Evolutionary conservation across 805 yeast genomes (phyloP).

Genomic region (Wickerhamiella allomyrinae): DNA sequence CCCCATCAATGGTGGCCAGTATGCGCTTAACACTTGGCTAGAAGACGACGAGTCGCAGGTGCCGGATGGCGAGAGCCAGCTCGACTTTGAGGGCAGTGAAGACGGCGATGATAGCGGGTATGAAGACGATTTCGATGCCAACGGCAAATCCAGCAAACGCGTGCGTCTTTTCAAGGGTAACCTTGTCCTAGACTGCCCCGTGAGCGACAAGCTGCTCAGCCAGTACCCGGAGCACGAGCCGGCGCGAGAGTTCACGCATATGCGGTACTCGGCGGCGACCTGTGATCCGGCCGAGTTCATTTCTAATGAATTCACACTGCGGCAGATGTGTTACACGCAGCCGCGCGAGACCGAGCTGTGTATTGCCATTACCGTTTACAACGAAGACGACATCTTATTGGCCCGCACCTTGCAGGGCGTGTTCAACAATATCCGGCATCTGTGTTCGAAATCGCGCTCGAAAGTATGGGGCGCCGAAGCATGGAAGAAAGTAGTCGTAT

Average conservation of each 20-base stretch:
- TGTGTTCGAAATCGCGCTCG: constrained; percentile 47
- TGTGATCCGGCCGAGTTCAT: constrained; percentile 71
- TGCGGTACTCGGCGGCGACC: constrained; percentile 91
- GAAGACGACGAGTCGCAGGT: constrained; percentile 8
- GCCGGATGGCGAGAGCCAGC: too few species aligned
- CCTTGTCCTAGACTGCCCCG: constrained; percentile 78
- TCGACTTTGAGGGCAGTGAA: too few species aligned
- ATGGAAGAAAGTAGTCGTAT: constrained; percentile 88
- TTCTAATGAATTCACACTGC: constrained; percentile 50
- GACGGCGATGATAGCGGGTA: constrained; percentile 8
- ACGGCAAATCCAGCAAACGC: constrained; percentile 26
- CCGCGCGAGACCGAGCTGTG: constrained; percentile 76
- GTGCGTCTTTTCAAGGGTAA: constrained; percentile 58
- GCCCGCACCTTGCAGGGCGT: constrained; percentile 85
- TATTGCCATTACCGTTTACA: constrained; percentile 80
- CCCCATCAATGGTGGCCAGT: constrained; percentile 27
- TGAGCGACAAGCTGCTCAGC: constrained; percentile 49
- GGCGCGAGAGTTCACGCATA: constrained; percentile 58
- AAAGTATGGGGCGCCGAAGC: constrained; percentile 88
- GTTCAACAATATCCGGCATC: constrained; percentile 69
- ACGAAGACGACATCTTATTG: constrained; percentile 68
- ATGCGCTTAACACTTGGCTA: constrained; percentile 24
- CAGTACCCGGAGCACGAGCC: constrained; percentile 38
- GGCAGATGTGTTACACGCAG: constrained; percentile 65
- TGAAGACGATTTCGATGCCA: constrained; percentile 6